A percentile compares a stretch with the other conserved stretches of the same genome.
These are phyloP conservation scores for Heliamphora pulchella DNA, from an alignment of 179 eudicot genomes.

Conservation along the genomic window DNA sequence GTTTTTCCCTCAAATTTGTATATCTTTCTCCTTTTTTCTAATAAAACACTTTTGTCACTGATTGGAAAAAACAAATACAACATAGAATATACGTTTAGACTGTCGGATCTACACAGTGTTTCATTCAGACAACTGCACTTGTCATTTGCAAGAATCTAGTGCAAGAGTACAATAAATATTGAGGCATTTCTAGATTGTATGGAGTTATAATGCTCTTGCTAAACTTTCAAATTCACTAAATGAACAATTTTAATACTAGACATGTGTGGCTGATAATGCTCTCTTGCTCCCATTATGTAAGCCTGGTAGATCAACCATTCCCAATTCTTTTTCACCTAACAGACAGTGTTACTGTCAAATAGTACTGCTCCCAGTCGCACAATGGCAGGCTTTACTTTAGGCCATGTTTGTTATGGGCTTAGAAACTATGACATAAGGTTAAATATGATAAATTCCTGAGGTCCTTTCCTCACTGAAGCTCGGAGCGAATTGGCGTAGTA, in stretches of 20 bases:
- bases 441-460: background rate
- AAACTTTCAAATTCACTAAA: background rate
- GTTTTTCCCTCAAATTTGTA: too few species aligned
- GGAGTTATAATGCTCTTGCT: background rate
- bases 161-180: too few species aligned
- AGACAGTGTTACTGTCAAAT: background rate
- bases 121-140: background rate
- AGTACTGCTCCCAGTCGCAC: background rate
- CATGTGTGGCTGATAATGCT: background rate
- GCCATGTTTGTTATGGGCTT: background rate
- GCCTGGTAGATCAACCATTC: background rate
- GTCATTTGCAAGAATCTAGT: background rate
- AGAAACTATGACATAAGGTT: background rate
- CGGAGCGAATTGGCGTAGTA: background rate
- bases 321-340: background rate
- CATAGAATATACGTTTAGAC: background rate
- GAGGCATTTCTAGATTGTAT: background rate
- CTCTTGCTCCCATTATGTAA: too few species aligned
- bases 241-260: background rate
- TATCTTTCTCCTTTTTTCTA: too few species aligned
- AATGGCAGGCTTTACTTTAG: background rate
- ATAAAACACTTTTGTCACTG: too few species aligned
- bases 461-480: background rate
- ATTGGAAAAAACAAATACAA: too few species aligned
- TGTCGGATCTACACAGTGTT: background rate